Percentiles rank a stretch among this genome's conserved stretches.
These are phyloP conservation scores for Chlorella vulgaris DNA, from an alignment of 139 green algal species.

Conservation along the genomic window DNA sequence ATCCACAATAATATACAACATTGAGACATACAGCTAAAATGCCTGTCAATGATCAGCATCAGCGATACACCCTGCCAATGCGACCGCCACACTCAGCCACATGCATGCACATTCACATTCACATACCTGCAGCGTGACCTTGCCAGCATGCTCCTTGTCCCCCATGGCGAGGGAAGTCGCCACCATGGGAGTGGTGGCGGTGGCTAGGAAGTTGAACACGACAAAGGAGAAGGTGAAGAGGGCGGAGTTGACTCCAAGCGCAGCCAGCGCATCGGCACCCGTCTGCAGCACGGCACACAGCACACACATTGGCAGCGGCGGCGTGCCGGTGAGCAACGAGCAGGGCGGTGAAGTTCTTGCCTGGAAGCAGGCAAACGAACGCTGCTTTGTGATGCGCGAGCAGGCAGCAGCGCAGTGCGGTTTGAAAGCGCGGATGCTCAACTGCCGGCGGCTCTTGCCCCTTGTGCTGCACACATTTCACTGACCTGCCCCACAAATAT, in stretches of 20 bases:
- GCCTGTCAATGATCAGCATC: too few species aligned
- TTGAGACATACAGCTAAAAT: too few species aligned
- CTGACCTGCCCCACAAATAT: conserved; percentile 66
- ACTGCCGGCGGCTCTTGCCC: background rate
- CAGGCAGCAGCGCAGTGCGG: too few species aligned
- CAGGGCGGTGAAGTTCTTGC: too few species aligned
- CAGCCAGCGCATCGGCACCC: conserved; percentile 62
- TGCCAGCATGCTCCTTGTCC: conserved; percentile 41
- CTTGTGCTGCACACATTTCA: conserved; percentile 16
- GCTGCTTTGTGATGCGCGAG: too few species aligned
- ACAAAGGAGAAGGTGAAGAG: conserved; percentile 77
- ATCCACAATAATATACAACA: too few species aligned
- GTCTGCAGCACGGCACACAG: conserved; percentile 44
- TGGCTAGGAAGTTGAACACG: conserved; percentile 83
- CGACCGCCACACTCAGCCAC: too few species aligned
- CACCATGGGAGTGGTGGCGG: conserved; percentile 75
- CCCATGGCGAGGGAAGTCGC: conserved; percentile 51
- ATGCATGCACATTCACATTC: too few species aligned
- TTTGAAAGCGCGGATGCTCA: too few species aligned
- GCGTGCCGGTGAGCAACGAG: too few species aligned
- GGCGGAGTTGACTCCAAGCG: conserved; percentile 71
- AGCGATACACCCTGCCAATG: too few species aligned
- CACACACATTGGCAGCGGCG: background rate
- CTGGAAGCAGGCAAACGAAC: too few species aligned
- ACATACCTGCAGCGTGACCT: conserved; percentile 35